These are phyloP conservation scores for Cenococcum geophilum DNA, from an alignment of 495 filamentous ascomycete genomes.

Conservation along the genomic window DNA sequence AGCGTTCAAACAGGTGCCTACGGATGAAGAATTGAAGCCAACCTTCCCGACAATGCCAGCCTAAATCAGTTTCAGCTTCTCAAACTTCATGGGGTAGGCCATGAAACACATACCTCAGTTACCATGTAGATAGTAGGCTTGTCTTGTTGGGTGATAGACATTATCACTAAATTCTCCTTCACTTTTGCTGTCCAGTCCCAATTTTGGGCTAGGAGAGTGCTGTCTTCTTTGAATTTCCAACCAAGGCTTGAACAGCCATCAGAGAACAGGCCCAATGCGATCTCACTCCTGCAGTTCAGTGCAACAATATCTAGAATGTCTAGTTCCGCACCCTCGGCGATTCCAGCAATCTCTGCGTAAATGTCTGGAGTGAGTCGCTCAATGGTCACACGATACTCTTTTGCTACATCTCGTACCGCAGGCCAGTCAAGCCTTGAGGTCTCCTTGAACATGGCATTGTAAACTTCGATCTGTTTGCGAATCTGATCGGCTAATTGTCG, in stretches of 20 bases:
- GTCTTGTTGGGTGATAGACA: slow-evolving; percentile 46
- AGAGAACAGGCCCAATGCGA: slow-evolving; percentile 55
- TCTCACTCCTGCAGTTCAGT: slow-evolving; percentile 62
- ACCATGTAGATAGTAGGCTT: slow-evolving; percentile 45
- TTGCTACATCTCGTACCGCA: not conserved
- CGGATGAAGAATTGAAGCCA: slow-evolving; percentile 56
- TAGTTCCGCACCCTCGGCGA: slow-evolving; percentile 53
- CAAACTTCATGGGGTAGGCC: not conserved
- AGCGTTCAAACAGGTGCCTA: slow-evolving; percentile 63
- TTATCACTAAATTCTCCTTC: slow-evolving; percentile 50
- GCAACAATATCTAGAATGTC: slow-evolving; percentile 56
- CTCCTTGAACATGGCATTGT: not conserved
- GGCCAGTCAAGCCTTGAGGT: not conserved
- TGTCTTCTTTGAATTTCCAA: slow-evolving; percentile 42
- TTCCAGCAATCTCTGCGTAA: slow-evolving; percentile 37
- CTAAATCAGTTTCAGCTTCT: slow-evolving; percentile 41
- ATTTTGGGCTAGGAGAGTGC: slow-evolving; percentile 55
- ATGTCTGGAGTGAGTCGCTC: not conserved
- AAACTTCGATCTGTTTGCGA: not conserved
- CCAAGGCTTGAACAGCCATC: slow-evolving; percentile 60
- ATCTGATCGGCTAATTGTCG: not conserved
- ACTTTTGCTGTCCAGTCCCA: slow-evolving; percentile 48
- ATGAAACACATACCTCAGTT: slow-evolving; percentile 36
- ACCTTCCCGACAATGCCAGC: slow-evolving; percentile 71
- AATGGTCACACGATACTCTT: not conserved